These are phyloP conservation scores for Nothomitra cinnamomea DNA, from an alignment of 2,329 filamentous ascomycete genomes.

Conservation along the genomic window DNA sequence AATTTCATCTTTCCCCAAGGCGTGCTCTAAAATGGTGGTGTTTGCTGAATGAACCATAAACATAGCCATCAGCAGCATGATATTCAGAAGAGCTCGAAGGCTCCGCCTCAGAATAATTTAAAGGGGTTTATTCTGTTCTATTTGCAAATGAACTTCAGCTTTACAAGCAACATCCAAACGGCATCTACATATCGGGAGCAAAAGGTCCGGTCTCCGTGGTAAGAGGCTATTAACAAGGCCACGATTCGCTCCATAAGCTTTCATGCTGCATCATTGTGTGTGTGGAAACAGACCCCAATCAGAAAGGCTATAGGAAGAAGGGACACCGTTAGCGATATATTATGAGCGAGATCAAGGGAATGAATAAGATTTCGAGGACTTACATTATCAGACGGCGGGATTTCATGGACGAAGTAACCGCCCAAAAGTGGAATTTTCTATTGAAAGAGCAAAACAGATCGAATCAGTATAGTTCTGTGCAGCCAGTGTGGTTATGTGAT, in stretches of 20 bases:
- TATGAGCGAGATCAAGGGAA: not conserved
- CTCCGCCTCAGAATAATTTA: too few species aligned
- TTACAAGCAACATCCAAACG: not conserved
- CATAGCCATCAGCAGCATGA: too few species aligned
- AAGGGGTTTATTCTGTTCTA: not conserved
- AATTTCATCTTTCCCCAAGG: too few species aligned
- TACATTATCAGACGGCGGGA: slow-evolving; percentile 46
- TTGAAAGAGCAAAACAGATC: not conserved
- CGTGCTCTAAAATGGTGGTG: too few species aligned
- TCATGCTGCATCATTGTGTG: too few species aligned
- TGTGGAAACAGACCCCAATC: not conserved
- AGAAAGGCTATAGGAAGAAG: slow-evolving; percentile 5
- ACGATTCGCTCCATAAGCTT: not conserved
- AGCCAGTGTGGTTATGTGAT: not conserved
- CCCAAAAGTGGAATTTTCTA: slow-evolving; percentile 40
- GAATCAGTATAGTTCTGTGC: not conserved
- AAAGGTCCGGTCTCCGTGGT: not conserved
- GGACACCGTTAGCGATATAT: not conserved
- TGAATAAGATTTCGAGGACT: slow-evolving; percentile 18
- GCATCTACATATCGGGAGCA: not conserved
- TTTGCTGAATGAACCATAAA: too few species aligned
- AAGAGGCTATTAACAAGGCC: not conserved
- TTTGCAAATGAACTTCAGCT: not conserved
- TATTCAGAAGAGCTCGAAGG: too few species aligned
- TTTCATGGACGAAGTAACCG: slow-evolving; percentile 33